phyloP scores from a whole-genome alignment of 2,329 filamentous ascomycete species.

The Scopulariopsis brevicaulis region DNA sequence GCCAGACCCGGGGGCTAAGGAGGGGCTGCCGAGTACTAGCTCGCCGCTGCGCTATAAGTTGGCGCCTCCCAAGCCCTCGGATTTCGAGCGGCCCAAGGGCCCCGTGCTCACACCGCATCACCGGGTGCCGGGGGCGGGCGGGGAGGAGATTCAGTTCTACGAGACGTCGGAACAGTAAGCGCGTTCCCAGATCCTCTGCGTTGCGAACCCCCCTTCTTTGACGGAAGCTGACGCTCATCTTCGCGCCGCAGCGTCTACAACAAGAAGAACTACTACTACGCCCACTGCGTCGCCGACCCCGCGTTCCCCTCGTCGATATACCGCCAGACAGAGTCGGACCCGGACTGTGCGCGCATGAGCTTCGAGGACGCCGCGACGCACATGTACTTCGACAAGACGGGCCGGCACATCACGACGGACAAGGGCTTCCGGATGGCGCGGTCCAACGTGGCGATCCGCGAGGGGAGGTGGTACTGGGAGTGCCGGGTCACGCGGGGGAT shows the following conservation, averaged over 20 bases:
- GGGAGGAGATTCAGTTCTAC: constrained; percentile 43
- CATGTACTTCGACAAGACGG: constrained; percentile 70
- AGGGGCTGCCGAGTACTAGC: constrained; percentile 26
- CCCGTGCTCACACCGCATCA: constrained; percentile 47
- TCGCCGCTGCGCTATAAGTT: constrained; percentile 51
- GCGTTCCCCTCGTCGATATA: constrained; percentile 79
- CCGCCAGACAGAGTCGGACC: constrained; percentile 75
- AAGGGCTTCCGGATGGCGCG: constrained; percentile 89
- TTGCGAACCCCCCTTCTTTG: no score
- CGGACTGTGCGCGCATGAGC: constrained; percentile 75
- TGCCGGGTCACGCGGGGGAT: constrained; percentile 78
- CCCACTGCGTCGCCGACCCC: constrained; percentile 82
- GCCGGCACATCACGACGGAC: constrained; percentile 71
- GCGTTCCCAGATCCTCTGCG: background rate
- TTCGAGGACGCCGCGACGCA: constrained; percentile 85
- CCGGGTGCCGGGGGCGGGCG: constrained; percentile 35
- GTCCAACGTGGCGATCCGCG: constrained; percentile 79
- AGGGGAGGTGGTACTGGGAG: constrained; percentile 91
- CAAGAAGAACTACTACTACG: constrained; percentile 73
- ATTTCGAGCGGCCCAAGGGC: constrained; percentile 48
- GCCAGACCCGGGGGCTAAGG: constrained; percentile 38
- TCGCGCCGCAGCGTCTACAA: constrained; percentile 40
- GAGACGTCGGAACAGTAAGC: constrained; percentile 55
- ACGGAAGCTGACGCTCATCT: background rate
- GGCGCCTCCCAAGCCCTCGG: constrained; percentile 48